Percentiles rank a stretch among this genome's conserved stretches.
phyloP scores from a whole-genome alignment of 2,329 filamentous ascomycete genomes.

The Neofusicoccum sp. region DNA sequence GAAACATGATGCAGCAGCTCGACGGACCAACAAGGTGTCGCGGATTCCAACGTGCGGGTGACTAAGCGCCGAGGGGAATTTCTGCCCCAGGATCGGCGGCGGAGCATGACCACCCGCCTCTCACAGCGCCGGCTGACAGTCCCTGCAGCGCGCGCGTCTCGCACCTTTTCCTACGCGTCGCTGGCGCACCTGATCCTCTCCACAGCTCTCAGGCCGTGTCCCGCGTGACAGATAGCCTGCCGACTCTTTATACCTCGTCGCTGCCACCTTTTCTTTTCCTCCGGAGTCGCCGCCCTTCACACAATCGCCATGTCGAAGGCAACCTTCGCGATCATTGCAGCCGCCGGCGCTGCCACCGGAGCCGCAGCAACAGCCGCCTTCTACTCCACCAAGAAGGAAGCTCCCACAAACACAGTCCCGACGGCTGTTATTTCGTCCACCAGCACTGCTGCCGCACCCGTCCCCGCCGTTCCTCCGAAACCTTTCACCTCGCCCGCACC shows the following conservation, averaged over 20 bases:
- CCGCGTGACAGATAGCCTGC: constrained; percentile 1
- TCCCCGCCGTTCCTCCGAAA: constrained; percentile 29
- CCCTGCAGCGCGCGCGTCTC: constrained; percentile 19
- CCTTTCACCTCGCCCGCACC: constrained; percentile 31
- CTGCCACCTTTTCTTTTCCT: background rate
- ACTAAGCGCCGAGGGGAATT: constrained; percentile 10
- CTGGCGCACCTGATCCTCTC: constrained; percentile 5
- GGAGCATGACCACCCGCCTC: constrained; percentile 10
- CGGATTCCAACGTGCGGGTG: constrained; percentile 5
- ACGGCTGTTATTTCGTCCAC: constrained; percentile 39
- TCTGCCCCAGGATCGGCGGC: constrained; percentile 13
- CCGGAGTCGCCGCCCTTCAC: background rate
- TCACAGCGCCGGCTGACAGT: constrained; percentile 2
- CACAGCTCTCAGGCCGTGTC: constrained; percentile 1
- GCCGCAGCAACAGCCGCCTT: constrained; percentile 53
- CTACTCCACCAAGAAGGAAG: constrained; percentile 41
- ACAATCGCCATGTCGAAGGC: constrained; percentile 51
- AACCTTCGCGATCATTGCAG: constrained; percentile 53
- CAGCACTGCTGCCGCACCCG: constrained; percentile 29
- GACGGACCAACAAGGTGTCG: constrained; percentile 15
- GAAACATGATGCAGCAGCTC: constrained; percentile 1
- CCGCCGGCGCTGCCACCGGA: constrained; percentile 51
- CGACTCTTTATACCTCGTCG: background rate
- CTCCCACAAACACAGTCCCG: constrained; percentile 32
- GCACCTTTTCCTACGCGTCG: constrained; percentile 15